phyloP scores from a whole-genome alignment of 805 yeast species.

The Pichia occidentalis region DNA sequence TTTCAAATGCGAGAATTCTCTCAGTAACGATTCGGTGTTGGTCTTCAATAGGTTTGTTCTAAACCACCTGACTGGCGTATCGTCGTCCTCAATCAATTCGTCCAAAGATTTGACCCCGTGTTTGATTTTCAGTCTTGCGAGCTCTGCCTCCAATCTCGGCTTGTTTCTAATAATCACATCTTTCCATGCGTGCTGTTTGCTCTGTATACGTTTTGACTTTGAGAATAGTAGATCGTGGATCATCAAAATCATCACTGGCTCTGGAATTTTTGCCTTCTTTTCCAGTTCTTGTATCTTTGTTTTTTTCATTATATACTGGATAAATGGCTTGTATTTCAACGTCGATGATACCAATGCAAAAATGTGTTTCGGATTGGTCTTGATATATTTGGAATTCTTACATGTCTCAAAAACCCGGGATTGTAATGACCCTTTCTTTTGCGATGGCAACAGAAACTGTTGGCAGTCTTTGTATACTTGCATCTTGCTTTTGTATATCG shows the following conservation, averaged over 20 bases:
- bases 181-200: conserved; percentile 83
- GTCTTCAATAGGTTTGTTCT: conserved; percentile 62
- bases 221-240: conserved; percentile 78
- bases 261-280: conserved; percentile 40
- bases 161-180: conserved; percentile 73
- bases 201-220: conserved; percentile 72
- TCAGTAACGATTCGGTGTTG: conserved; percentile 32
- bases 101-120: conserved; percentile 53
- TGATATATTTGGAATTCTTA: conserved; percentile 36
- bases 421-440: conserved; percentile 49
- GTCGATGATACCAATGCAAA: conserved; percentile 81
- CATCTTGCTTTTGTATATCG: conserved; percentile 20
- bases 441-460: conserved; percentile 33
- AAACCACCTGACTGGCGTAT: conserved; percentile 77
- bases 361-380: conserved; percentile 74
- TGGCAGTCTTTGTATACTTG: conserved; percentile 37
- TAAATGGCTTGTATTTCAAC: conserved; percentile 58
- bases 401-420: conserved; percentile 46
- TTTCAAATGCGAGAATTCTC: conserved; percentile 38
- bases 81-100: conserved; percentile 49
- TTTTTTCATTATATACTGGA: conserved; percentile 56
- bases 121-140: conserved; percentile 68
- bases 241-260: conserved; percentile 52
- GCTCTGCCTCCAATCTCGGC: conserved; percentile 76
- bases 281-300: conserved; percentile 57